Percentiles rank a stretch among this genome's conserved stretches.
Evolutionary conservation across 768 basidiomycete species (phyloP).

Genomic region (Chlorophyllum brunneum): DNA sequence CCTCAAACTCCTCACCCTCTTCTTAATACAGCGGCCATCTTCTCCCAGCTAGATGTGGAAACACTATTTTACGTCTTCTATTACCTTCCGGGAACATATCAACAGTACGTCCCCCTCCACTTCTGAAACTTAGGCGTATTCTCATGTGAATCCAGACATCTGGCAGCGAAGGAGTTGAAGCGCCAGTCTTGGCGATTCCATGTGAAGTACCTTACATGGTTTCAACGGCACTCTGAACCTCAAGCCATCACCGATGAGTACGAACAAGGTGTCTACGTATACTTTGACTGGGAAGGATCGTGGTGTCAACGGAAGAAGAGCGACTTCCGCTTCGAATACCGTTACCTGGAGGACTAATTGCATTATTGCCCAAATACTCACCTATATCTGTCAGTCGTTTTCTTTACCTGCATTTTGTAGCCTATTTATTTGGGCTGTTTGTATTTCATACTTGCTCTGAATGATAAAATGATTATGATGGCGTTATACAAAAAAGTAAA

Average conservation of each 20-base stretch:
- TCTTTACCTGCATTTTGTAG: slow-evolving; percentile 12
- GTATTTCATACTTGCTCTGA: slow-evolving; percentile 20
- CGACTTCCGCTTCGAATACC: slow-evolving; percentile 96
- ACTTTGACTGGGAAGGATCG: slow-evolving; percentile 99
- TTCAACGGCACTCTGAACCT: slow-evolving; percentile 97
- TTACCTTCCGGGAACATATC: slow-evolving; percentile 95
- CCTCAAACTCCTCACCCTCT: slow-evolving; percentile 83
- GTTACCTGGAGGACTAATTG: slow-evolving; percentile 83
- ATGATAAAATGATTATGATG: slow-evolving; percentile 9
- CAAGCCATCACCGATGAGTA: slow-evolving; percentile 99
- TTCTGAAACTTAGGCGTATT: not conserved
- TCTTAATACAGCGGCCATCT: slow-evolving; percentile 79
- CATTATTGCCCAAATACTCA: slow-evolving; percentile 9
- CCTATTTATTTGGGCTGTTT: slow-evolving; percentile 14
- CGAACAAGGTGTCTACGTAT: slow-evolving; percentile 98
- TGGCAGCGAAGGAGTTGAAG: slow-evolving; percentile 96
- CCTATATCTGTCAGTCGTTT: slow-evolving; percentile 10
- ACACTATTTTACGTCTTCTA: slow-evolving; percentile 99
- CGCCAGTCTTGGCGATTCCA: slow-evolving; percentile 99
- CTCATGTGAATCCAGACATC: slow-evolving; percentile 51
- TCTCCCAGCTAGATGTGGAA: slow-evolving; percentile 91
- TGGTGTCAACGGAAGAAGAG: slow-evolving; percentile 99
- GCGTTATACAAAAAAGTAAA: slow-evolving; percentile 8
- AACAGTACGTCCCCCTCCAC: slow-evolving; percentile 63
- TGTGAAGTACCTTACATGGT: slow-evolving; percentile 99